These are phyloP conservation scores for Fomitopsis pinicola DNA, from an alignment of 1,284 basidiomycete genomes.

Conservation along the genomic window DNA sequence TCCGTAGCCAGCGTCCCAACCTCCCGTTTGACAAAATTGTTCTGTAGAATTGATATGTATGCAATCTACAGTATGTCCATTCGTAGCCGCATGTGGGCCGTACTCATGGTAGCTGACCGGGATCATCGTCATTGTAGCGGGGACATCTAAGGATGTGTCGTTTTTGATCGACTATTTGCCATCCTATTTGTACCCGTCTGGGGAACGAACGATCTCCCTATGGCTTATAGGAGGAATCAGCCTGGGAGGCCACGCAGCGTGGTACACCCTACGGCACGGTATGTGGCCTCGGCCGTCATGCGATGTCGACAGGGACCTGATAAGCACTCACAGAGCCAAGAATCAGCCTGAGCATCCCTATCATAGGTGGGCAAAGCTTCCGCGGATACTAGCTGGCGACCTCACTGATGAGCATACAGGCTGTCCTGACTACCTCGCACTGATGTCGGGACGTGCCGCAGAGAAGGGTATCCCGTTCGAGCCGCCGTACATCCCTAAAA, in stretches of 20 bases:
- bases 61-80: constrained; percentile 51
- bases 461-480: constrained; percentile 38
- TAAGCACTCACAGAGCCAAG: constrained; percentile 53
- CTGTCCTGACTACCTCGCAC: constrained; percentile 69
- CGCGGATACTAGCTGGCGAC: background rate
- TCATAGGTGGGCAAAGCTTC: constrained; percentile 45
- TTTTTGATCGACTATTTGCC: constrained; percentile 82
- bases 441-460: constrained; percentile 59
- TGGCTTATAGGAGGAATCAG: constrained; percentile 74
- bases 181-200: constrained; percentile 71
- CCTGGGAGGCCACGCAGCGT: constrained; percentile 76
- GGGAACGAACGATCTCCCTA: constrained; percentile 57
- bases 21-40: no score
- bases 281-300: constrained; percentile 13
- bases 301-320: background rate
- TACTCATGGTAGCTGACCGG: background rate
- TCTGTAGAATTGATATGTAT: constrained; percentile 69
- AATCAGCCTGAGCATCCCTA: constrained; percentile 68
- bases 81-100: background rate
- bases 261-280: constrained; percentile 69
- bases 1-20: no score
- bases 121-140: constrained; percentile 36
- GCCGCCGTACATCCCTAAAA: constrained; percentile 56
- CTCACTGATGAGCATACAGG: constrained; percentile 5
- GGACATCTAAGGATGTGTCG: constrained; percentile 74